A percentile compares a stretch with the other conserved stretches of the same genome.
Evolutionary conservation across 352 stramenopile genomes (phyloP).

Genomic region (Pythium catenulatum): DNA sequence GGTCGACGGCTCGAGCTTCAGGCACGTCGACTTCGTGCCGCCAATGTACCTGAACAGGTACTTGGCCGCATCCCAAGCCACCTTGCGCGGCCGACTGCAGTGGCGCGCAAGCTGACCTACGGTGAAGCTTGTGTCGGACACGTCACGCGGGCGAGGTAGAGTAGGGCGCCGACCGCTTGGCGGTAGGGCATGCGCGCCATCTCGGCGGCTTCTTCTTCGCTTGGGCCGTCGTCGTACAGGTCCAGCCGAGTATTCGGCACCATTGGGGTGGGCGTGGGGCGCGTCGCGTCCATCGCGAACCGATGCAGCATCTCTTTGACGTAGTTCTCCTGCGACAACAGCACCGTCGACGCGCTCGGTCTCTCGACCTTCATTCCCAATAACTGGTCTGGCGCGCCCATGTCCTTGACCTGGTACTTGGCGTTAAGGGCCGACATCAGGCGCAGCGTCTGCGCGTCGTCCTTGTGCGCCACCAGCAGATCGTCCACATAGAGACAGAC

Average conservation of each 20-base stretch:
- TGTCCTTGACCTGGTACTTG: constrained; percentile 48
- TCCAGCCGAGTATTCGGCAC: neutral
- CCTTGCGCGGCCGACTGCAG: neutral
- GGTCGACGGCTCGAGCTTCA: neutral
- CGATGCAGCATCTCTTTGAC: constrained; percentile 55
- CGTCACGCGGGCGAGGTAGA: neutral
- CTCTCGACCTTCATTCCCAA: neutral
- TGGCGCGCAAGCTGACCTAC: constrained; percentile 5
- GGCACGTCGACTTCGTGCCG: neutral
- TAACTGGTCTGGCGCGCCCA: constrained; percentile 5
- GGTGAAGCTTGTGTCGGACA: constrained; percentile 29
- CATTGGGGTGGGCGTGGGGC: neutral
- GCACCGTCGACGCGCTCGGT: constrained; percentile 5
- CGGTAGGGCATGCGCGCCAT: neutral
- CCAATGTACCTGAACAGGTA: constrained; percentile 12
- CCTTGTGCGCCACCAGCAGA: constrained; percentile 22
- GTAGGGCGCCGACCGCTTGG: neutral
- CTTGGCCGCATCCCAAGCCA: constrained; percentile 33
- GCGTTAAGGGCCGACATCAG: constrained; percentile 2
- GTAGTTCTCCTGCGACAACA: constrained; percentile 41
- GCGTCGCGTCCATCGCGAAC: constrained; percentile 47
- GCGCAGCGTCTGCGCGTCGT: neutral
- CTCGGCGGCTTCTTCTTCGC: neutral
- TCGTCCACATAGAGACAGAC: constrained; percentile 63
- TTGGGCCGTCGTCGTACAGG: neutral